A percentile compares a stretch with the other conserved stretches of the same genome.
These are phyloP conservation scores for Perilla frutescens DNA, from an alignment of 257 asterid genomes.

Conservation along the genomic window DNA sequence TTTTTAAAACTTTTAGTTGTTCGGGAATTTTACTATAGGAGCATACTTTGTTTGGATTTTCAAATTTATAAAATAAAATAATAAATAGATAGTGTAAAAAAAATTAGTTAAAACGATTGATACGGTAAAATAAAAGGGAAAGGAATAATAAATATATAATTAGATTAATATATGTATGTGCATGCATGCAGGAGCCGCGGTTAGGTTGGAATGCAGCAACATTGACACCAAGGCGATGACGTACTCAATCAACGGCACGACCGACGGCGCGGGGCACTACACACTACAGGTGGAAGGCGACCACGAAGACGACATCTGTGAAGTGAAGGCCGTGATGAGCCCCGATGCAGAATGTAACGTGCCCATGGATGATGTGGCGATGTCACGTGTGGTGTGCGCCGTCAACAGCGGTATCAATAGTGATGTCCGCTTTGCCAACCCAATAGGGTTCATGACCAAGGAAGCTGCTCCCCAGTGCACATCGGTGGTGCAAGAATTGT, in stretches of 20 bases:
- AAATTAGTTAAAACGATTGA: too few relatives aligned
- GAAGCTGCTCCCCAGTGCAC: constrained; percentile 35
- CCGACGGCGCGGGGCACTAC: constrained; percentile 45
- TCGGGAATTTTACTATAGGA: too few relatives aligned
- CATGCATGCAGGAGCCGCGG: constrained; percentile 43
- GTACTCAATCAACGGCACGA: constrained; percentile 34
- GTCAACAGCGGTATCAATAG: constrained; percentile 45
- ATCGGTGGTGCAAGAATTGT: constrained; percentile 38
- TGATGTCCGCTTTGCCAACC: constrained; percentile 45
- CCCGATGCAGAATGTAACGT: constrained; percentile 42
- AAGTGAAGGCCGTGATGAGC: constrained; percentile 43
- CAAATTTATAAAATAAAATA: too few relatives aligned
- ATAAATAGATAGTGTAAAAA: too few relatives aligned
- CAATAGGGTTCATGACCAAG: constrained; percentile 53
- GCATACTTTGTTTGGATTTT: too few relatives aligned
- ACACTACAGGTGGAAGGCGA: constrained; percentile 46
- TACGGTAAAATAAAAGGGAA: too few relatives aligned
- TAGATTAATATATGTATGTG: background rate
- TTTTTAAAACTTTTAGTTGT: too few relatives aligned
- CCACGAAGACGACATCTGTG: constrained; percentile 55
- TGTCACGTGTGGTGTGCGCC: constrained; percentile 41
- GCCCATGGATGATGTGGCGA: constrained; percentile 21
- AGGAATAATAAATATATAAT: too few relatives aligned
- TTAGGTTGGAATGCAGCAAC: constrained; percentile 51
- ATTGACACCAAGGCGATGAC: constrained; percentile 32